A percentile compares a stretch with the other conserved stretches of the same genome.
Evolutionary conservation across 495 filamentous ascomycete genomes (phyloP).

Genomic region (Hypoxylon subgilvum): DNA sequence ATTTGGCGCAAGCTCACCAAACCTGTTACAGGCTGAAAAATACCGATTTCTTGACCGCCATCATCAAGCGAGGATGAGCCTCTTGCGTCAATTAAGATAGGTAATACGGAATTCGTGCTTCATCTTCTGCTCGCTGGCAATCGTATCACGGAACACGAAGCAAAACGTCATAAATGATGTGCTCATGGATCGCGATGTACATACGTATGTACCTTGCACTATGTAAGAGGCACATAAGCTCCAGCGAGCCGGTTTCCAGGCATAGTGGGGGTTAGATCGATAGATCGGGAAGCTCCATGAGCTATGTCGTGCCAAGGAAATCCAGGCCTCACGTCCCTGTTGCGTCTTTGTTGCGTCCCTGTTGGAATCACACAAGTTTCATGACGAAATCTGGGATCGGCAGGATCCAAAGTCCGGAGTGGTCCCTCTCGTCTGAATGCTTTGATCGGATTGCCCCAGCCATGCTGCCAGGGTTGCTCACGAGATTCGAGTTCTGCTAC

Average conservation of each 20-base stretch:
- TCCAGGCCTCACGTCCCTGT: slow-evolving; percentile 14
- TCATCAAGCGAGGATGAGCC: not conserved
- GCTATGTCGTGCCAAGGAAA: slow-evolving; percentile 25
- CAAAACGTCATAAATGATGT: slow-evolving; percentile 32
- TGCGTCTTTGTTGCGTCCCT: slow-evolving; percentile 11
- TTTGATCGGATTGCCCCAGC: no score
- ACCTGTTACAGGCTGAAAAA: slow-evolving; percentile 6
- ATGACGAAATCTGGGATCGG: slow-evolving; percentile 19
- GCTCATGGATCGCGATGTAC: slow-evolving; percentile 6
- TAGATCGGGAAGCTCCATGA: slow-evolving; percentile 17
- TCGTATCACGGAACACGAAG: not conserved
- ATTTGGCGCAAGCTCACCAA: slow-evolving; percentile 11
- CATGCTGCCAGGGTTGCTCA: not conserved
- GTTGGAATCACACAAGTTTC: slow-evolving; percentile 13
- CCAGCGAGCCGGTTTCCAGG: not conserved
- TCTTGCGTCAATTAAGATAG: slow-evolving; percentile 7
- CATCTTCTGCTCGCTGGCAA: not conserved
- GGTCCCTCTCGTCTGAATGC: no score
- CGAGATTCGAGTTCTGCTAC: slow-evolving; percentile 1
- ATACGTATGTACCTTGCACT: not conserved
- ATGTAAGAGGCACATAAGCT: not conserved
- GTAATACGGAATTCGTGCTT: not conserved
- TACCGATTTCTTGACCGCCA: slow-evolving; percentile 10
- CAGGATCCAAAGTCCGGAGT: no score
- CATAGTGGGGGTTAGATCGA: slow-evolving; percentile 19